Evolutionary conservation across 768 basidiomycete genomes (phyloP).

Genomic region (Tylopilus vinaceipallidus): DNA sequence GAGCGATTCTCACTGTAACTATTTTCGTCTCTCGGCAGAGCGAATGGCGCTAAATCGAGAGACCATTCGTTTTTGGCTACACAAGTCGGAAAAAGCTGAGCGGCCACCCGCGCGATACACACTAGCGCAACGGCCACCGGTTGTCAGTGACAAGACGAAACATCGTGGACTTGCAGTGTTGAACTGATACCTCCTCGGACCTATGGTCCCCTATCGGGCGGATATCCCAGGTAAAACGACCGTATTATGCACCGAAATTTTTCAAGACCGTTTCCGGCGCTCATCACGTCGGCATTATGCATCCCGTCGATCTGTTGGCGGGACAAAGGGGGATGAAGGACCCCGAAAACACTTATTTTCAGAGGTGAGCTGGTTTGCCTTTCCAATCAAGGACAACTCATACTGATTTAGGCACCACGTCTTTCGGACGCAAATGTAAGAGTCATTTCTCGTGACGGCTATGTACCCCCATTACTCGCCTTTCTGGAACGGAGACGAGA

Average conservation of each 20-base stretch:
- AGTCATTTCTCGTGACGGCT: slow-evolving; percentile 5
- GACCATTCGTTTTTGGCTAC: slow-evolving; percentile 4
- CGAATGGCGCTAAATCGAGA: slow-evolving; percentile 1
- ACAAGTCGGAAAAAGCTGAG: slow-evolving; percentile 7
- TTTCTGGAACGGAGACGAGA: slow-evolving; percentile 22
- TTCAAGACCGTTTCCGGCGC: slow-evolving; percentile 14
- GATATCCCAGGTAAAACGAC: slow-evolving; percentile 13
- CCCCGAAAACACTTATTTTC: slow-evolving; percentile 20
- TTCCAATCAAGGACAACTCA: not conserved
- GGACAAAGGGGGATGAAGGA: slow-evolving; percentile 13
- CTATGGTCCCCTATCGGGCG: slow-evolving; percentile 1
- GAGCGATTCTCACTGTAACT: slow-evolving; percentile 24
- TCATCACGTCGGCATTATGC: slow-evolving; percentile 18
- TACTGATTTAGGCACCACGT: slow-evolving; percentile 17
- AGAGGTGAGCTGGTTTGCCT: slow-evolving; percentile 24
- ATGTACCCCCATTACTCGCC: slow-evolving; percentile 9
- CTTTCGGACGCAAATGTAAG: too few species aligned
- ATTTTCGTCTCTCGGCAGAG: slow-evolving; percentile 16
- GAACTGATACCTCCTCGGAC: slow-evolving; percentile 25
- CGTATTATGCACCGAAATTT: slow-evolving; percentile 6
- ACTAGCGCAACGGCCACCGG: slow-evolving; percentile 8
- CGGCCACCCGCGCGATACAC: slow-evolving; percentile 17
- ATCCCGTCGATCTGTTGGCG: slow-evolving; percentile 19
- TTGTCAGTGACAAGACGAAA: slow-evolving; percentile 7
- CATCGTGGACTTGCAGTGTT: not conserved